These are phyloP conservation scores for Diaporthe citriasiana DNA, from an alignment of 2,329 filamentous ascomycete genomes.

Conservation along the genomic window DNA sequence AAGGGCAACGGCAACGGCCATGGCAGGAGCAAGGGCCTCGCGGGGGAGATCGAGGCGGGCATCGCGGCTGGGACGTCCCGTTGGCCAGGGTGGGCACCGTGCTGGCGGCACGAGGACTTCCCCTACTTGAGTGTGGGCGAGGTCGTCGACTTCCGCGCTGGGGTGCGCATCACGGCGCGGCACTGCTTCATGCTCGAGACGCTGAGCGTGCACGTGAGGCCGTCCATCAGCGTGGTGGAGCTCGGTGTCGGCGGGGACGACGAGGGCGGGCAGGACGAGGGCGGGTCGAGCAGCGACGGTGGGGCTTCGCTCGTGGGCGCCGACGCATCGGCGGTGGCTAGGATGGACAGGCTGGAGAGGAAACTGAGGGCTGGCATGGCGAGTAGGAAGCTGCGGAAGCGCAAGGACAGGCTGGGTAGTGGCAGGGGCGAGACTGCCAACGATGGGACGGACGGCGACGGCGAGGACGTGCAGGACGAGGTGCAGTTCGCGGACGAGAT, in stretches of 20 bases:
- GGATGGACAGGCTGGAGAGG: slow-evolving; percentile 16
- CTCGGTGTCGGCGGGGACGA: background rate
- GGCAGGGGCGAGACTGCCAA: too few species aligned
- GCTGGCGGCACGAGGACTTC: slow-evolving; percentile 69
- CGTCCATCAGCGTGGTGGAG: slow-evolving; percentile 54
- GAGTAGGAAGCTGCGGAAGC: background rate
- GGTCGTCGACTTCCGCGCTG: slow-evolving; percentile 59
- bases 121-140: slow-evolving; percentile 64
- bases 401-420: background rate
- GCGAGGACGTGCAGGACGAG: slow-evolving; percentile 49
- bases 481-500: slow-evolving; percentile 59
- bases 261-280: slow-evolving; percentile 34
- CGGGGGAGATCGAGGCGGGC: slow-evolving; percentile 15
- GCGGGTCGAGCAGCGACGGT: slow-evolving; percentile 45
- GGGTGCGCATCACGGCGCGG: slow-evolving; percentile 46
- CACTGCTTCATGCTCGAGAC: slow-evolving; percentile 54
- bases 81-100: slow-evolving; percentile 57
- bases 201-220: slow-evolving; percentile 60
- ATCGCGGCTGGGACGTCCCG: slow-evolving; percentile 35
- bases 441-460: slow-evolving; percentile 31
- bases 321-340: background rate
- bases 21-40: background rate
- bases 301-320: background rate
- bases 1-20: slow-evolving; percentile 35
- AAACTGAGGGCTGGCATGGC: background rate